Base-by-base conservation (phyloP, 2,329 filamentous ascomycete species). In the Trichothecium sympodiale region DNA sequence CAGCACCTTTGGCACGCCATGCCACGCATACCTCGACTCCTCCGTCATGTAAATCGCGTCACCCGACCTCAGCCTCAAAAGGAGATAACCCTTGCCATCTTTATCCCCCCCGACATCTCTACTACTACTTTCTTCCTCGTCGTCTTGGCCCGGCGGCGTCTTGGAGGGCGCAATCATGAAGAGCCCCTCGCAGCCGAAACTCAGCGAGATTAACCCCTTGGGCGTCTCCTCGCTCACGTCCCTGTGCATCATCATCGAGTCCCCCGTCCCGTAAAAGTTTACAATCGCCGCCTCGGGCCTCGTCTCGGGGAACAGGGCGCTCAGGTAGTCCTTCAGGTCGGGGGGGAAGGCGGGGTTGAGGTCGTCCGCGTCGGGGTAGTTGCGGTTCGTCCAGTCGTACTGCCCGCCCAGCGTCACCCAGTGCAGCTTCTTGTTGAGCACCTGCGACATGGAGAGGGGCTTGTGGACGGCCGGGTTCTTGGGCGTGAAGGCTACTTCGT, bases 371-470 rank as follows among this genome's bases (percentile, higher is more conserved):
- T 65, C 55, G 0, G 88, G 87, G 51, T 96, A 96, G 10, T 74
- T 62, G 45, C 94, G 88, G 38, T 76, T 74, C 0, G 87, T 93
- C 91, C 89, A 96, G 61, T 96, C 84, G 56, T 96, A 96, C 56
- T 96, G 91, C 0, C 87, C 89, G 34, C 91, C 91, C 3, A 98
- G 72, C 0, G 89, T 96, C 29, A 93, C 74, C 91, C 91, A 98
- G 46, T 89, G 85, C 17, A 96, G 71, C 42, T 84, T 88, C 43
- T 80, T 82, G 38, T 79, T 74, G 30, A 96, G 66, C 20, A 89
- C 74, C 49, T 80, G 78, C 33, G 72, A 65, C 36, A 83, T 65
- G 3, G 74, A 70, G 8, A 95, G 64, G 3, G 84, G 69, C 41
- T 80, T 83, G 59, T 95, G 88, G n/a, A 87, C 59, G 1, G 56